Conservation (phyloP, 78 protist genomes). For the Dictyostelium brefeldianum region DNA sequence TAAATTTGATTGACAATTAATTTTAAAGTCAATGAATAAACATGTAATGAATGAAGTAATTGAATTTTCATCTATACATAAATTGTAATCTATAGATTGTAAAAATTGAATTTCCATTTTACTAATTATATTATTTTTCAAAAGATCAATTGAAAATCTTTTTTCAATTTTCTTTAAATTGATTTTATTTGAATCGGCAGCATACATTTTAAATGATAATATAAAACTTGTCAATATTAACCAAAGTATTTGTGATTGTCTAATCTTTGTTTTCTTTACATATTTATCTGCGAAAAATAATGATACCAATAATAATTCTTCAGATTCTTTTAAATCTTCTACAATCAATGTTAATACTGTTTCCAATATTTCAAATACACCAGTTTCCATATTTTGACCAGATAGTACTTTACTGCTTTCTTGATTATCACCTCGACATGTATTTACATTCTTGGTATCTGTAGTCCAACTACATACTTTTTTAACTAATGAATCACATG, state of each 20-base stretch:
- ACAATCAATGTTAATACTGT: neutral
- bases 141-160: neutral
- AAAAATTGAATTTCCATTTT: constrained; percentile 47
- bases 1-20: neutral
- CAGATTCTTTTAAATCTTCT: constrained; percentile 34
- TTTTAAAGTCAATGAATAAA: constrained; percentile 18
- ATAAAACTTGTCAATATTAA: constrained; percentile 53
- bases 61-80: constrained; percentile 12
- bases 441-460: neutral
- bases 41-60: constrained; percentile 16
- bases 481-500: constrained; percentile 13
- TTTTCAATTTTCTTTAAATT: constrained; percentile 5
- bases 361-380: constrained; percentile 33
- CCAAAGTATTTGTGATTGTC: constrained; percentile 43
- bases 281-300: constrained; percentile 51
- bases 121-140: neutral
- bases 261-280: constrained; percentile 17
- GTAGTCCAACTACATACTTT: constrained; percentile 36
- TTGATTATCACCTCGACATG: neutral
- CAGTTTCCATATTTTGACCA: constrained; percentile 15
- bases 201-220: constrained; percentile 22
- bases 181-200: constrained; percentile 19
- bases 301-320: neutral
- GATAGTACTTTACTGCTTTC: neutral
- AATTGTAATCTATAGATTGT: neutral